Conservation (phyloP, 2,329 filamentous ascomycete species). For the Ceratocystis cubensis region DNA sequence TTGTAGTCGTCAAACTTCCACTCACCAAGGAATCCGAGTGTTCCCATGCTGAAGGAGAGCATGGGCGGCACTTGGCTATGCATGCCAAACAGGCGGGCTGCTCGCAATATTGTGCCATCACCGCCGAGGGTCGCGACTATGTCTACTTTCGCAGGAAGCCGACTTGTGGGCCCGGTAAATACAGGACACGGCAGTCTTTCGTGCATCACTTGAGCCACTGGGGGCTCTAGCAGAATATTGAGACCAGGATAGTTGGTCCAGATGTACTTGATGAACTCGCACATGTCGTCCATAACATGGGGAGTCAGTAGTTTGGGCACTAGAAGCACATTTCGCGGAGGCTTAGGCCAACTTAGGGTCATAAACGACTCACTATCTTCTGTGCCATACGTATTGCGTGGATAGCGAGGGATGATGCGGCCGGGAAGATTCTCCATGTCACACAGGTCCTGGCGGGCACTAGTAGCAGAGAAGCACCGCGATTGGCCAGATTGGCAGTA, state of each 20-base stretch:
- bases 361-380: conserved; percentile 37
- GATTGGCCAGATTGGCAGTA: background rate
- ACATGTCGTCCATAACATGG: conserved; percentile 39
- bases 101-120: conserved; percentile 80
- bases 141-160: conserved; percentile 69
- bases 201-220: conserved; percentile 61
- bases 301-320: conserved; percentile 47
- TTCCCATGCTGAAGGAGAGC: conserved; percentile 92
- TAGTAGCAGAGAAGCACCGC: conserved; percentile 40
- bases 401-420: conserved; percentile 49
- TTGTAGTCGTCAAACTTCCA: conserved; percentile 95
- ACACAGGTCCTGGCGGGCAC: conserved; percentile 35
- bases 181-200: conserved; percentile 59
- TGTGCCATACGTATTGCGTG: conserved; percentile 35
- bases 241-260: conserved; percentile 66
- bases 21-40: conserved; percentile 84
- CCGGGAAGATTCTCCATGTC: conserved; percentile 39
- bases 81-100: conserved; percentile 63
- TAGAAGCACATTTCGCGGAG: conserved; percentile 44
- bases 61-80: conserved; percentile 75
- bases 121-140: conserved; percentile 82
- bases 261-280: conserved; percentile 56
- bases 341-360: conserved; percentile 41
- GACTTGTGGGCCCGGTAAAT: conserved; percentile 43
- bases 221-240: conserved; percentile 70